These are phyloP conservation scores for Stipa capillata DNA, from an alignment of 176 grass and related monocot species.

Conservation along the genomic window DNA sequence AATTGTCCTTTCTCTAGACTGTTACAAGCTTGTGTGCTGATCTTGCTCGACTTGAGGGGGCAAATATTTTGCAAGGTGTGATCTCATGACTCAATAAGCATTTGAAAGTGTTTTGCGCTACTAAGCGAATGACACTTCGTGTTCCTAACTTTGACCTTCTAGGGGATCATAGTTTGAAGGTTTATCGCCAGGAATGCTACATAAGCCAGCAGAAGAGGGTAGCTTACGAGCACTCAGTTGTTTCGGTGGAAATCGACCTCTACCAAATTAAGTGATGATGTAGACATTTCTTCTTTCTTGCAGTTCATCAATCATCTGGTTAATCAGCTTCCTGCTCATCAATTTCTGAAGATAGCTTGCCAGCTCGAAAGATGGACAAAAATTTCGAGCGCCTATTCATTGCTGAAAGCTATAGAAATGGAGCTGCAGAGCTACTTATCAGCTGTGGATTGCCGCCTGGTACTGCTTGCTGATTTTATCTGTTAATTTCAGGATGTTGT, in stretches of 20 bases:
- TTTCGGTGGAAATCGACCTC: not conserved
- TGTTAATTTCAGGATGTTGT: not conserved
- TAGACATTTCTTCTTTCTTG: slow-evolving; percentile 8
- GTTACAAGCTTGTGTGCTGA: slow-evolving; percentile 44
- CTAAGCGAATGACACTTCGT: not conserved
- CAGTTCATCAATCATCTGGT: slow-evolving; percentile 88
- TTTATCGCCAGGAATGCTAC: slow-evolving; percentile 36
- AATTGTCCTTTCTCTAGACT: slow-evolving; percentile 21
- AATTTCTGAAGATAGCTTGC: slow-evolving; percentile 74
- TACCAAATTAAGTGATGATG: not conserved
- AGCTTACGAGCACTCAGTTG: not conserved
- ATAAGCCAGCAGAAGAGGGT: slow-evolving; percentile 50
- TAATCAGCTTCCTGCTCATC: slow-evolving; percentile 69
- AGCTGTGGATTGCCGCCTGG: slow-evolving; percentile 50
- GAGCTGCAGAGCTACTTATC: slow-evolving; percentile 78
- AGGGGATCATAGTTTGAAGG: slow-evolving; percentile 40
- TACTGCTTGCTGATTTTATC: slow-evolving; percentile 23
- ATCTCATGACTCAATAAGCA: not conserved
- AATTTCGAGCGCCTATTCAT: slow-evolving; percentile 54
- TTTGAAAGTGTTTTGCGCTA: not conserved
- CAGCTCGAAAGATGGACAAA: slow-evolving; percentile 52
- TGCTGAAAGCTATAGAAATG: slow-evolving; percentile 65
- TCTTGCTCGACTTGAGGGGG: slow-evolving; percentile 36
- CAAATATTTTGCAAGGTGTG: slow-evolving; percentile 57
- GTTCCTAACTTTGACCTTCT: slow-evolving; percentile 12